Conservation (phyloP, 2,329 filamentous ascomycete species). For the Huntiella moniliformis region DNA sequence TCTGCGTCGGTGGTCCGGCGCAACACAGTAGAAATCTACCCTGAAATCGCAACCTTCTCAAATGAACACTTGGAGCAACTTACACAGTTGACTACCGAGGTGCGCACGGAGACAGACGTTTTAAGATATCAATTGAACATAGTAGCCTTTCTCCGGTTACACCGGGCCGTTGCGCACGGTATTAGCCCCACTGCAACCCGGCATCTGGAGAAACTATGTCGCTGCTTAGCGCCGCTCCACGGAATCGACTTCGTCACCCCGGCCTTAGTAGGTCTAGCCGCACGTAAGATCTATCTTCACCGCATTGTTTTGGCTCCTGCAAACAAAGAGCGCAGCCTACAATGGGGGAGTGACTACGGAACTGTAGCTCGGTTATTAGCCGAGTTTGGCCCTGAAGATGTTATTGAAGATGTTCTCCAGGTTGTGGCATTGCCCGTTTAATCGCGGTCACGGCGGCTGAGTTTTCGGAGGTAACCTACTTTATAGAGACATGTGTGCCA, state of each 20-base stretch:
- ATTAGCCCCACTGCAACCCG: slow-evolving; percentile 62
- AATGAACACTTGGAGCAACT: slow-evolving; percentile 40
- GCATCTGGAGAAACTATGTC: slow-evolving; percentile 52
- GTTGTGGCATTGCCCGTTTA: slow-evolving; percentile 32
- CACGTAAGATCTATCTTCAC: slow-evolving; percentile 74
- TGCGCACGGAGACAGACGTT: slow-evolving; percentile 57
- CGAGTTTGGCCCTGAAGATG: slow-evolving; percentile 38
- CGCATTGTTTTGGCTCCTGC: slow-evolving; percentile 53
- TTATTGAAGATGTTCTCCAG: slow-evolving; percentile 44
- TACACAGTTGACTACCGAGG: slow-evolving; percentile 34
- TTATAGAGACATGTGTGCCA: not conserved
- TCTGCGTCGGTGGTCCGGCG: slow-evolving; percentile 28
- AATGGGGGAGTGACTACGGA: slow-evolving; percentile 69
- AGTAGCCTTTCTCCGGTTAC: slow-evolving; percentile 67
- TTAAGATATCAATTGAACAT: slow-evolving; percentile 75
- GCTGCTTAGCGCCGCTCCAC: slow-evolving; percentile 65
- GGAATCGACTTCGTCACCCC: slow-evolving; percentile 65
- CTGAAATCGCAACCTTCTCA: slow-evolving; percentile 18
- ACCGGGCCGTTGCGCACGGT: slow-evolving; percentile 64
- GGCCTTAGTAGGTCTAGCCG: slow-evolving; percentile 63
- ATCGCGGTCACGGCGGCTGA: too few species aligned
- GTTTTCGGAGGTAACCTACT: not conserved
- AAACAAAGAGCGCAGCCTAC: slow-evolving; percentile 65
- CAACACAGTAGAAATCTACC: slow-evolving; percentile 13
- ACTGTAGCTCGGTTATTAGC: slow-evolving; percentile 51